Percentiles rank a stretch among this genome's conserved stretches.
Conservation (phyloP, 2,329 filamentous ascomycete species). For the Monilinia vaccinii-corymbosi region DNA sequence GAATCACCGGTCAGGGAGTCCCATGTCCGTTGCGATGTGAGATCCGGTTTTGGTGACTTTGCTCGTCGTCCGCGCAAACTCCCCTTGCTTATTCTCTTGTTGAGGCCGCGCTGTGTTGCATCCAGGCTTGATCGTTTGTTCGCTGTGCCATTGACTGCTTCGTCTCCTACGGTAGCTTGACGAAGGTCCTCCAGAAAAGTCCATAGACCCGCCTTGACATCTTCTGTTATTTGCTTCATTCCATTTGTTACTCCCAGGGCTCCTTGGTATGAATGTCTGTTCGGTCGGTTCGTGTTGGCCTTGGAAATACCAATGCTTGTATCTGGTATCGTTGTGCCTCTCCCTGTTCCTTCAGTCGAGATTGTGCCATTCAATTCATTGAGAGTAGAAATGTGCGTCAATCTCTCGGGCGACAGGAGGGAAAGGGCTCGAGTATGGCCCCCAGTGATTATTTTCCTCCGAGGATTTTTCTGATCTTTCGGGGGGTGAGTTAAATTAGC, state of each 20-base stretch:
- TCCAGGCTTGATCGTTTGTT: conserved; percentile 29
- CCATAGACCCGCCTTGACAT: conserved; percentile 82
- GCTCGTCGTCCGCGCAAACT: conserved; percentile 18
- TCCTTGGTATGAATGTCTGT: conserved; percentile 28
- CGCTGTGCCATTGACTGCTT: conserved; percentile 55
- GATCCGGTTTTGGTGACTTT: conserved; percentile 16
- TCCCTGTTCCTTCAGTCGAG: conserved; percentile 17
- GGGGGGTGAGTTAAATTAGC: conserved; percentile 33
- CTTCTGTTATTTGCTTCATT: conserved; percentile 42
- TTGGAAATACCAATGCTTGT: conserved; percentile 24
- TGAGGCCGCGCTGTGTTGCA: conserved; percentile 18
- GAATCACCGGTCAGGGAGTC: conserved; percentile 25
- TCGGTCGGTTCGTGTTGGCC: conserved; percentile 20
- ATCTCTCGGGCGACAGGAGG: conserved; percentile 56
- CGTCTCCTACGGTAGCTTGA: conserved; percentile 92
- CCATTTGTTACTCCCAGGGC: conserved; percentile 21
- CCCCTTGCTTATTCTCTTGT: conserved; percentile 33
- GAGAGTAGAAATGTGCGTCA: conserved; percentile 21
- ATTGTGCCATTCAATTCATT: conserved; percentile 31
- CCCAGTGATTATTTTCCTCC: conserved; percentile 60
- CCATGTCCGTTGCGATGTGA: conserved; percentile 20
- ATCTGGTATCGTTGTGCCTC: conserved; percentile 27
- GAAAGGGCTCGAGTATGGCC: conserved; percentile 61
- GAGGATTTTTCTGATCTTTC: conserved; percentile 27
- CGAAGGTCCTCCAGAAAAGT: conserved; percentile 93